Conservation (phyloP, 2,329 filamentous ascomycete genomes). For the Penicillium sp. region DNA sequence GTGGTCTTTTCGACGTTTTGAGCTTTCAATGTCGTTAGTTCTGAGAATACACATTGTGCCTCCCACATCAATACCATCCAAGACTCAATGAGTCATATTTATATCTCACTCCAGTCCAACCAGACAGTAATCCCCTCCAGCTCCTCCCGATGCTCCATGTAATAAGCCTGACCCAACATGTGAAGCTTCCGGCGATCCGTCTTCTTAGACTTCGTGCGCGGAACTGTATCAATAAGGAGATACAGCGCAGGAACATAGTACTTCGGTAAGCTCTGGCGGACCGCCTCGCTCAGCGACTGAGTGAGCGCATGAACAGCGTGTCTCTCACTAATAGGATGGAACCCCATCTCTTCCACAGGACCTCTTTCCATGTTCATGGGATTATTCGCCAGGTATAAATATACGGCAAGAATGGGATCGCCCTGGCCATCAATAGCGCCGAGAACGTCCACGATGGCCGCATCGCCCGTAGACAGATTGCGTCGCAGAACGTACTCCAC, state of each 20-base stretch:
- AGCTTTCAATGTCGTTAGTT: not conserved
- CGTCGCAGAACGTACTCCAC: constrained; percentile 18
- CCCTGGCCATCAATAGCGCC: constrained; percentile 13
- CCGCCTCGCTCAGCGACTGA: constrained; percentile 4
- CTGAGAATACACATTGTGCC: not conserved
- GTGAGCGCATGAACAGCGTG: constrained; percentile 8
- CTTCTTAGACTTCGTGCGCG: constrained; percentile 21
- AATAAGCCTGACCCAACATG: constrained; percentile 15
- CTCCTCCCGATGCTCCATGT: constrained; percentile 12
- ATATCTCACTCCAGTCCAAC: constrained; percentile 9
- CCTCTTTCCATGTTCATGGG: constrained; percentile 10
- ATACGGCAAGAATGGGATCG: constrained; percentile 14
- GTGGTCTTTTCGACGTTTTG: too few species aligned
- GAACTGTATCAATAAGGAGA: constrained; percentile 15
- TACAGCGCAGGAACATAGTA: constrained; percentile 19
- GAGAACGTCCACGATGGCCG: constrained; percentile 15
- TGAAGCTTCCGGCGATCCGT: constrained; percentile 19
- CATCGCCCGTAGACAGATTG: constrained; percentile 8
- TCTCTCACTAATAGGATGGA: constrained; percentile 6
- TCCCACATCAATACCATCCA: not conserved
- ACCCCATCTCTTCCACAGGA: constrained; percentile 11
- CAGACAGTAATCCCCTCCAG: constrained; percentile 11
- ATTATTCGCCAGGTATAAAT: constrained; percentile 13
- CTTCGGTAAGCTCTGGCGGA: constrained; percentile 10
- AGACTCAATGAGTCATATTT: not conserved